Percentiles rank a stretch among this genome's conserved stretches.
Evolutionary conservation across 192 early-diverging fungal species (phyloP).

Genomic region (Gryganskiella cystojenkinii): DNA sequence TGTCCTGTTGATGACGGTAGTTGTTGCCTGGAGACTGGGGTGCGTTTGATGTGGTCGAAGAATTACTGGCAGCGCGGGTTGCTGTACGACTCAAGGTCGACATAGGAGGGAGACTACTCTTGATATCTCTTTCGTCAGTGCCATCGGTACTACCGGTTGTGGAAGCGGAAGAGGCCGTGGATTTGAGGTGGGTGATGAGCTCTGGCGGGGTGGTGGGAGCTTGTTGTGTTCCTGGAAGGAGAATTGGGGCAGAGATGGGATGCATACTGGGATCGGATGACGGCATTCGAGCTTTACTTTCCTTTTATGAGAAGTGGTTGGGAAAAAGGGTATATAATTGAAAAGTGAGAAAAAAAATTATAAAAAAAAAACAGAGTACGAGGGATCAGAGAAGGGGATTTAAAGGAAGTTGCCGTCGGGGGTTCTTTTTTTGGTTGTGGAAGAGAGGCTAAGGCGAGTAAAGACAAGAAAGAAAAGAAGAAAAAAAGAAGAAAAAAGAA

Average conservation of each 20-base stretch:
- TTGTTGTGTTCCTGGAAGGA: constrained; percentile 37
- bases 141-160: not conserved
- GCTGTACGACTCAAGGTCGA: not conserved
- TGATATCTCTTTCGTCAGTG: no score
- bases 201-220: constrained; percentile 38
- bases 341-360: not conserved
- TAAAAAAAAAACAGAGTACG: not conserved
- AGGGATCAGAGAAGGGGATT: no score
- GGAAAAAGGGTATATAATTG: not conserved
- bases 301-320: no score
- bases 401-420: no score
- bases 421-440: no score
- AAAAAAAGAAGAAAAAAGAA: no score
- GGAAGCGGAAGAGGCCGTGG: no score
- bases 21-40: not conserved
- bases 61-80: not conserved
- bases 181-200: not conserved
- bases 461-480: not conserved
- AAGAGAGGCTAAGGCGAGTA: not conserved
- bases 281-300: constrained; percentile 18
- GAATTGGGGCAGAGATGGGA: constrained; percentile 47
- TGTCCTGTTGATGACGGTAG: constrained; percentile 6
- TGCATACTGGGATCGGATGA: constrained; percentile 25
- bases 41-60: not conserved
- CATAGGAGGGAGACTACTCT: not conserved